phyloP scores from a whole-genome alignment of 306 rosid genomes.

The Coriaria nepalensis region DNA sequence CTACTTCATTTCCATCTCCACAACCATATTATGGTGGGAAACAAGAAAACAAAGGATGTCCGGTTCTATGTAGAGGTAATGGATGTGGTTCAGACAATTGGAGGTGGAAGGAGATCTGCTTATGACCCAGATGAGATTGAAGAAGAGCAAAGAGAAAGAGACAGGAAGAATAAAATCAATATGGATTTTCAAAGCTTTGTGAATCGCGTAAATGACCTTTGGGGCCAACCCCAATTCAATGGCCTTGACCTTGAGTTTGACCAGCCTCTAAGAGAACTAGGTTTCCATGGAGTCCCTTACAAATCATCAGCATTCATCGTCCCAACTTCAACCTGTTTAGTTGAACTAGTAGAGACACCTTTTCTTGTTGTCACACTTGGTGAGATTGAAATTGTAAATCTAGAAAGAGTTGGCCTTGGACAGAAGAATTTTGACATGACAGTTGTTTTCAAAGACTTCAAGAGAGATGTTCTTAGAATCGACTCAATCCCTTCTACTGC shows the following conservation, averaged over 20 bases:
- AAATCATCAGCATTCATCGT: slow-evolving; percentile 85
- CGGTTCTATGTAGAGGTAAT: slow-evolving; percentile 88
- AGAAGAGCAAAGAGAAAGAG: slow-evolving; percentile 94
- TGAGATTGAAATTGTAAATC: slow-evolving; percentile 93
- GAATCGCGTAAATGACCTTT: slow-evolving; percentile 76
- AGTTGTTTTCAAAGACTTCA: slow-evolving; percentile 81
- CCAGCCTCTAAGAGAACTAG: slow-evolving; percentile 94
- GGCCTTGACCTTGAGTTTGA: slow-evolving; percentile 86
- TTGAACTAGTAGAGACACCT: slow-evolving; percentile 84
- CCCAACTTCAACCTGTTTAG: slow-evolving; percentile 80
- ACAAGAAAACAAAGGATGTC: slow-evolving; percentile 88
- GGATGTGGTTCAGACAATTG: slow-evolving; percentile 84
- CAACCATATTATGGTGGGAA: slow-evolving; percentile 92
- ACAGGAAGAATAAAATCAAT: slow-evolving; percentile 81
- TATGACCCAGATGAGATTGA: slow-evolving; percentile 96
- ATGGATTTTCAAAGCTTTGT: slow-evolving; percentile 77
- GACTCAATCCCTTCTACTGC: slow-evolving; percentile 84
- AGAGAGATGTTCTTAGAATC: slow-evolving; percentile 78
- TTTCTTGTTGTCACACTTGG: slow-evolving; percentile 73
- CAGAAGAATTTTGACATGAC: slow-evolving; percentile 98
- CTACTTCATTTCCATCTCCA: slow-evolving; percentile 88
- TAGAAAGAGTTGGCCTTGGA: slow-evolving; percentile 96
- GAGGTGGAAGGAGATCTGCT: slow-evolving; percentile 81
- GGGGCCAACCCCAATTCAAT: slow-evolving; percentile 82
- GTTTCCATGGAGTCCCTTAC: slow-evolving; percentile 88